Base-by-base conservation (phyloP, 441 rosid species). In the Francoa sonchifolia region DNA sequence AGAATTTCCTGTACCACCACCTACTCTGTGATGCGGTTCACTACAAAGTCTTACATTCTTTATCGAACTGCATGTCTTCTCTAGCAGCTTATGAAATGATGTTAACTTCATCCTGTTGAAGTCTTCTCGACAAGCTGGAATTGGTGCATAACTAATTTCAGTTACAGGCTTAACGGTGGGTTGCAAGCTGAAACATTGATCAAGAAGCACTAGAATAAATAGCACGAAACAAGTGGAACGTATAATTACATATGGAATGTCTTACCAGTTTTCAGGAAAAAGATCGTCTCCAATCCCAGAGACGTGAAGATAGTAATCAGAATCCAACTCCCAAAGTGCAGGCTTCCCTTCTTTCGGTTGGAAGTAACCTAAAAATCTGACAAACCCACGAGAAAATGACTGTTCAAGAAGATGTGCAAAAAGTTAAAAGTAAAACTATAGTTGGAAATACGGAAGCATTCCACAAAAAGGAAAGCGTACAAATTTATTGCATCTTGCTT, bases 401-500 rank as follows among this genome's bases (percentile, higher is more conserved):
- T 39, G 42, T 63, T 45, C 48, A 40, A 57, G 65, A 46, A 58
- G 15, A 50, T 34, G 27, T 17, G 32, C 15, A 7, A 1, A 12
- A 6, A 2, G 33, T 28, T 13, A 29, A 0, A 29, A 11, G 14
- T 2, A 10, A 39, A 21, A 0, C 4, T n/a, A n/a, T 3, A 29
- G 8, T 15, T 14, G 25, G 44, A 34, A 11, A 40, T 25, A 54
- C n/a, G 12, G 26, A 4, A 19, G 6, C 6, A 20, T 25, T 21
- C 16, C 12, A 8, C 14, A 23, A 36, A 7, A 28, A 17, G 5
- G 30, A 39, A 44, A 52, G 23, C 15, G 57, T 87, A 87, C 99
- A 92, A 63, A 63, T 92, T 92, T 55, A 92, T 92, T 34, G 99
- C 97, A 52, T 92, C 99, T 69, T 87, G 97, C 75, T 92, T 92